These are phyloP conservation scores for Rhynchospora tenuis DNA, from an alignment of 176 grass and related monocot genomes.

Conservation along the genomic window DNA sequence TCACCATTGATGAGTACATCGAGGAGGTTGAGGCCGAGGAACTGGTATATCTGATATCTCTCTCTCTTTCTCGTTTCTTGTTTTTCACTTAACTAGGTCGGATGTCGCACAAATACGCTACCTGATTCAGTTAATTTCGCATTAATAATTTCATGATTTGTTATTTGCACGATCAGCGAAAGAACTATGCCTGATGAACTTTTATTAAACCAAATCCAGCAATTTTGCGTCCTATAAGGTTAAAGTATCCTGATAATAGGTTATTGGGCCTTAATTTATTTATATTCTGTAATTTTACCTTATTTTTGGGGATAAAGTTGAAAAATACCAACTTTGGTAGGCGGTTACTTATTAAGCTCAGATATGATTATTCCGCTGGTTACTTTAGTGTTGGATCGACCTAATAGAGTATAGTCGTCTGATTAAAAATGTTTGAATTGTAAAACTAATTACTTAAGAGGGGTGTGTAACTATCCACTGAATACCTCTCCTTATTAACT, in stretches of 20 bases:
- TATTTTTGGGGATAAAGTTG: background rate
- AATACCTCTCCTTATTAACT: background rate
- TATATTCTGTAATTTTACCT: background rate
- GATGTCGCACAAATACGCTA: background rate
- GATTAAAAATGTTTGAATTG: no score
- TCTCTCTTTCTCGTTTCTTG: background rate
- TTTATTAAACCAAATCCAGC: background rate
- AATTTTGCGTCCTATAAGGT: background rate
- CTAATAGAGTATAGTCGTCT: background rate
- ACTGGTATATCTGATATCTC: slow-evolving; percentile 27
- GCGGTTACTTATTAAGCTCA: background rate
- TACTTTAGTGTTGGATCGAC: background rate
- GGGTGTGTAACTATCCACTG: background rate
- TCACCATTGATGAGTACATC: slow-evolving; percentile 82
- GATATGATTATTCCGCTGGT: background rate
- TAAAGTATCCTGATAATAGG: background rate
- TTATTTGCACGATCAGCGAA: background rate
- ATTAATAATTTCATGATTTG: background rate
- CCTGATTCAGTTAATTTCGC: background rate
- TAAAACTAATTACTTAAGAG: no score
- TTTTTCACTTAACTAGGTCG: background rate
- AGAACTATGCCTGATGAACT: background rate
- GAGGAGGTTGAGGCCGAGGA: slow-evolving; percentile 82
- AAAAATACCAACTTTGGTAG: background rate
- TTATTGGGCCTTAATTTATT: no score